Percentiles rank a stretch among this genome's conserved stretches.
phyloP scores from a whole-genome alignment of 2,329 filamentous ascomycete genomes.

The Colletotrichum sp. region DNA sequence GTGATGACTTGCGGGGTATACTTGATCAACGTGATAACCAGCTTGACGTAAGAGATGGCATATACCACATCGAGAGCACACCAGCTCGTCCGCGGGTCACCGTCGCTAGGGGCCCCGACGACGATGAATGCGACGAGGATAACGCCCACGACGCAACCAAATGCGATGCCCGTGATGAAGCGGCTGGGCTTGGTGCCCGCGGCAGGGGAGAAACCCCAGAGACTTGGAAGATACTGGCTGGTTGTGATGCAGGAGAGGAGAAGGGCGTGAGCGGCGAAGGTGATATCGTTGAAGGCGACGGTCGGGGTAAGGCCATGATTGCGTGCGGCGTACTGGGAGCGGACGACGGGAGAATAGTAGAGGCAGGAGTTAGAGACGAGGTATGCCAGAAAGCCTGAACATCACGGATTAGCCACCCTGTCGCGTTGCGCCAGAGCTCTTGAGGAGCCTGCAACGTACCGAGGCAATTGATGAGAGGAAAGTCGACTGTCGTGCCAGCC shows the following conservation, averaged over 20 bases:
- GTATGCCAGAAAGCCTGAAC: slow-evolving; percentile 75
- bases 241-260: slow-evolving; percentile 75
- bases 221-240: slow-evolving; percentile 75
- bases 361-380: slow-evolving; percentile 76
- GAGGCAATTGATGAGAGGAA: slow-evolving; percentile 75
- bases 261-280: slow-evolving; percentile 84
- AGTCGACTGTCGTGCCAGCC: slow-evolving; percentile 85
- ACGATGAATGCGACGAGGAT: slow-evolving; percentile 54
- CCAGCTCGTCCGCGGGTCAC: slow-evolving; percentile 54
- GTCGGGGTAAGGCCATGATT: slow-evolving; percentile 80
- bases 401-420: neutral
- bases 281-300: slow-evolving; percentile 87
- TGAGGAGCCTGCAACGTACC: slow-evolving; percentile 42
- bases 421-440: neutral
- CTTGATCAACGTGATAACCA: slow-evolving; percentile 88
- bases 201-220: slow-evolving; percentile 79
- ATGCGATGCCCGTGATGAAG: slow-evolving; percentile 71
- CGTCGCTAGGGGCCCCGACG: slow-evolving; percentile 37
- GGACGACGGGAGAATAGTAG: slow-evolving; percentile 79
- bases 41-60: slow-evolving; percentile 85
- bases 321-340: slow-evolving; percentile 81
- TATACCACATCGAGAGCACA: slow-evolving; percentile 69
- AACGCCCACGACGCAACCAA: slow-evolving; percentile 70
- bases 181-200: slow-evolving; percentile 60
- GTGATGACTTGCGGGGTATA: slow-evolving; percentile 86